These are phyloP conservation scores for Pseudopithomyces chartarum DNA, from an alignment of 2,329 filamentous ascomycete species.

Conservation along the genomic window DNA sequence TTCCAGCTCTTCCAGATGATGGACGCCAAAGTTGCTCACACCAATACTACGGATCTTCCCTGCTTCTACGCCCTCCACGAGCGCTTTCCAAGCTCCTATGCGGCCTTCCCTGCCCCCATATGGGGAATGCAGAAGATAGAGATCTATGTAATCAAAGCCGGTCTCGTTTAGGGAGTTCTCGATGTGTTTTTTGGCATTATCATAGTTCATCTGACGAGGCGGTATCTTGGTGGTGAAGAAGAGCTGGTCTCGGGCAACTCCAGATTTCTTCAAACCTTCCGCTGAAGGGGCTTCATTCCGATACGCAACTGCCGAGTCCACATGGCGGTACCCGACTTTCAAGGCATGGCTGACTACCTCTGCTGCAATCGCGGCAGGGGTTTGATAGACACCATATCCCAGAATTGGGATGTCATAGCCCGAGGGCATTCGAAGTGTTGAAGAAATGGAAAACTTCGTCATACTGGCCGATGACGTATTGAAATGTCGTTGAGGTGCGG, in stretches of 20 bases:
- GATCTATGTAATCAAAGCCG: constrained; percentile 70
- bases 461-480: constrained; percentile 43
- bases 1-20: constrained; percentile 61
- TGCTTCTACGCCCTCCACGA: constrained; percentile 58
- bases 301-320: constrained; percentile 69
- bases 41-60: constrained; percentile 60
- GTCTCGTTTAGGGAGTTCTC: constrained; percentile 57
- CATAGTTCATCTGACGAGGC: constrained; percentile 60
- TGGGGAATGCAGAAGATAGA: constrained; percentile 62
- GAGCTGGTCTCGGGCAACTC: constrained; percentile 62
- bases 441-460: constrained; percentile 51
- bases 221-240: constrained; percentile 77
- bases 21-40: constrained; percentile 61
- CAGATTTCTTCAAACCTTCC: constrained; percentile 63
- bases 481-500: constrained; percentile 14
- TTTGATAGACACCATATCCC: constrained; percentile 60
- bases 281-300: constrained; percentile 72
- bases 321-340: constrained; percentile 64
- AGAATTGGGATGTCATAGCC: constrained; percentile 66
- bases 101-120: constrained; percentile 57
- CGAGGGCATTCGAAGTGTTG: constrained; percentile 60
- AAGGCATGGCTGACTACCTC: constrained; percentile 65
- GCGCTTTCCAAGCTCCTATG: constrained; percentile 59
- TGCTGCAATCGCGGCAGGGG: constrained; percentile 61
- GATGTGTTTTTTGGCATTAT: constrained; percentile 66